Conservation (phyloP, 2,329 filamentous ascomycete species). For the Fusarium burgessii region DNA sequence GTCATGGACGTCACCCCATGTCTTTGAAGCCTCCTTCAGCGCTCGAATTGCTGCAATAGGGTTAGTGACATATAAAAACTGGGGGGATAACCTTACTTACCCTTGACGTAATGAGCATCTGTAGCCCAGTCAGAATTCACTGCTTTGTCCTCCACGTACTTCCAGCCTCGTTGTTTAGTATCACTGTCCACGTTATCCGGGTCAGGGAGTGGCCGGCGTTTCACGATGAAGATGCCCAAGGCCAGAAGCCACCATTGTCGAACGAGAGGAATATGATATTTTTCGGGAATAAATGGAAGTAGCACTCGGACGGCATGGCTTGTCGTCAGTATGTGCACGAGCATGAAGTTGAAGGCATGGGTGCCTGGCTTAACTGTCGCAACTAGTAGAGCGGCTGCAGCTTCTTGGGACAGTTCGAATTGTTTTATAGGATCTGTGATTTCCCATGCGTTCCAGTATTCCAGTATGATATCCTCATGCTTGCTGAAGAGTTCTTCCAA, state of each 20-base stretch:
- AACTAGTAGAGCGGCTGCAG: slow-evolving; percentile 71
- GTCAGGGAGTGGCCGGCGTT: slow-evolving; percentile 78
- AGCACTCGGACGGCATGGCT: slow-evolving; percentile 91
- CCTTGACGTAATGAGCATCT: slow-evolving; percentile 89
- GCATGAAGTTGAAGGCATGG: slow-evolving; percentile 83
- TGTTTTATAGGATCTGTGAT: slow-evolving; percentile 77
- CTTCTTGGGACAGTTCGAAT: slow-evolving; percentile 78
- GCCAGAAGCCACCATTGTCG: slow-evolving; percentile 92
- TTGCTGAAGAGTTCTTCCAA: slow-evolving; percentile 75
- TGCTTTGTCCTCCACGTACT: slow-evolving; percentile 78
- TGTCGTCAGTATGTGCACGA: slow-evolving; percentile 84
- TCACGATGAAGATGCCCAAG: slow-evolving; percentile 80
- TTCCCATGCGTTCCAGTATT: slow-evolving; percentile 93
- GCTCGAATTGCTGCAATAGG: slow-evolving; percentile 71
- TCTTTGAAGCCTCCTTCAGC: slow-evolving; percentile 78
- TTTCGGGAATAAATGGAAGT: slow-evolving; percentile 78
- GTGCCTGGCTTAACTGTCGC: slow-evolving; percentile 68
- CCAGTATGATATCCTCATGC: slow-evolving; percentile 77
- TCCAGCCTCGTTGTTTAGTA: slow-evolving; percentile 77
- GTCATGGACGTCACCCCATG: slow-evolving; percentile 77
- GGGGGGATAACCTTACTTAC: slow-evolving; percentile 60
- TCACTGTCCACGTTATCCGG: slow-evolving; percentile 71
- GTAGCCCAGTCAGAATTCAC: slow-evolving; percentile 74
- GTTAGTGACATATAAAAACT: slow-evolving; percentile 4
- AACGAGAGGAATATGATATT: slow-evolving; percentile 79